phyloP scores from a whole-genome alignment of 805 yeast species.

The Barnettozyma sp. region DNA sequence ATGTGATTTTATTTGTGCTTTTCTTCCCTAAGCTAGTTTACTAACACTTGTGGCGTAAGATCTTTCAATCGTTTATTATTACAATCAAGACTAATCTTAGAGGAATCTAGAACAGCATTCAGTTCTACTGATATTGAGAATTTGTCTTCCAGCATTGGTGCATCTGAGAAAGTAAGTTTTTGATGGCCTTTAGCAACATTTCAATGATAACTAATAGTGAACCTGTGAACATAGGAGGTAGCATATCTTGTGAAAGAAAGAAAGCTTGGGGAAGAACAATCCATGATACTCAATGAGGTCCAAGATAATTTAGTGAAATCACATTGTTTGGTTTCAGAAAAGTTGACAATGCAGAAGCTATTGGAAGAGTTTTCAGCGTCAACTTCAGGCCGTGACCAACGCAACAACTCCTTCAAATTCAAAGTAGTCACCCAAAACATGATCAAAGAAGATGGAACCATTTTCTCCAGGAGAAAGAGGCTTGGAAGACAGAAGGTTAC shows the following conservation, averaged over 20 bases:
- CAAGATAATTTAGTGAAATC: background rate
- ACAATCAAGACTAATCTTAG: background rate
- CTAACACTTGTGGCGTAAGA: background rate
- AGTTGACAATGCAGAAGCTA: background rate
- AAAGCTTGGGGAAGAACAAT: too few relatives aligned
- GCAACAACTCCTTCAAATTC: background rate
- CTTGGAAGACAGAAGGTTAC: slow-evolving; percentile 6
- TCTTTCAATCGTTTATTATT: background rate
- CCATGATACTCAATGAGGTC: background rate
- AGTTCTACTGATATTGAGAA: background rate
- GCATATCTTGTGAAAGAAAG: too few relatives aligned
- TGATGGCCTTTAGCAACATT: too few relatives aligned
- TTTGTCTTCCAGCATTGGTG: background rate
- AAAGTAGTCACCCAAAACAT: slow-evolving; percentile 7
- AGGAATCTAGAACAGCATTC: background rate
- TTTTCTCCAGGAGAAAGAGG: slow-evolving; percentile 1
- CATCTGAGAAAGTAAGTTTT: background rate
- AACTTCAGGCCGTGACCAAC: background rate
- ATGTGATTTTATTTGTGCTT: too few relatives aligned
- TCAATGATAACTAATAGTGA: too few relatives aligned
- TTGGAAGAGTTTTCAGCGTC: background rate
- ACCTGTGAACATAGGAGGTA: too few relatives aligned
- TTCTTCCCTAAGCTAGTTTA: too few relatives aligned
- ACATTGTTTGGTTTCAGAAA: background rate
- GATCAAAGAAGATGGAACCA: background rate